These are phyloP conservation scores for Boletus sp. DNA, from an alignment of 1,284 basidiomycete species.

Conservation along the genomic window DNA sequence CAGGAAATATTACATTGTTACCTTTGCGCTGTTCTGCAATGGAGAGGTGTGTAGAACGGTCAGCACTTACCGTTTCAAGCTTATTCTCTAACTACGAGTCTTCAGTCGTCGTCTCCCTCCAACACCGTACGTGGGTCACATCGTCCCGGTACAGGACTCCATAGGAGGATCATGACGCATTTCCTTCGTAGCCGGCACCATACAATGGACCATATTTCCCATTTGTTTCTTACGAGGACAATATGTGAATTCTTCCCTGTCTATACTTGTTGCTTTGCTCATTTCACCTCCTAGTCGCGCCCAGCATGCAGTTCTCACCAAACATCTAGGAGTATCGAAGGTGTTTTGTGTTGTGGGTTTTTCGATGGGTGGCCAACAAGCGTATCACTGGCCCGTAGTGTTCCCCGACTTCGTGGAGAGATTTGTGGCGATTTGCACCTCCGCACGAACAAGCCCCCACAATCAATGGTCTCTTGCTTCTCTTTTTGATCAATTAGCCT, in stretches of 20 bases:
- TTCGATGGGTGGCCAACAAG: constrained; percentile 63
- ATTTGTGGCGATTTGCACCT: constrained; percentile 38
- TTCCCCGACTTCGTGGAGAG: constrained; percentile 39
- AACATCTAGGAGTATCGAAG: constrained; percentile 48
- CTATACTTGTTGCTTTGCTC: not conserved
- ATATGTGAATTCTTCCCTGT: constrained; percentile 42
- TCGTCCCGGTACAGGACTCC: not conserved
- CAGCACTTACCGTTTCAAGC: not conserved
- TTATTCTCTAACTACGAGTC: not conserved
- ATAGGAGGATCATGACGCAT: not conserved
- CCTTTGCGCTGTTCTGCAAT: constrained; percentile 55
- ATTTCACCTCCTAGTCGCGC: constrained; percentile 41
- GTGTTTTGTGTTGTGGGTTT: constrained; percentile 55
- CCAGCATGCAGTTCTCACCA: constrained; percentile 53
- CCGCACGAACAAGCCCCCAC: constrained; percentile 40
- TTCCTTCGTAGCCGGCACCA: constrained; percentile 34
- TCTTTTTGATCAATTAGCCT: not conserved
- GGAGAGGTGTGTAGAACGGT: constrained; percentile 44
- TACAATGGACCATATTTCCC: constrained; percentile 46
- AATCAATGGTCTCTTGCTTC: constrained; percentile 34
- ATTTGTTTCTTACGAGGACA: constrained; percentile 51
- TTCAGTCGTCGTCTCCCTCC: constrained; percentile 60
- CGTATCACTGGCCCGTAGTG: constrained; percentile 34
- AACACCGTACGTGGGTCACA: constrained; percentile 44
- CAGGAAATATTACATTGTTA: constrained; percentile 50